Base-by-base conservation (phyloP, 306 rosid genomes). In the Spatholobus suberectus region DNA sequence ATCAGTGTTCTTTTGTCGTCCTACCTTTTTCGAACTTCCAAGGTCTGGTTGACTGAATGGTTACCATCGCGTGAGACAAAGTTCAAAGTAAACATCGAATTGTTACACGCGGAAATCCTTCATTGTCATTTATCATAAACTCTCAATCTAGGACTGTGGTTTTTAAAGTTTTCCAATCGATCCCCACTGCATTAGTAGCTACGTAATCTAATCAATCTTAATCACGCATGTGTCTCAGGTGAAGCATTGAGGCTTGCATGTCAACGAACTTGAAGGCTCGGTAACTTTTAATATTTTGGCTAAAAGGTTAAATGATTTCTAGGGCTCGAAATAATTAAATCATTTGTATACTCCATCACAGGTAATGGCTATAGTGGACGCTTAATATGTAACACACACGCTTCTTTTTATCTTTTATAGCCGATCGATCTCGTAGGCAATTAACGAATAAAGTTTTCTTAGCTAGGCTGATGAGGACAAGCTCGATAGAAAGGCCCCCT, bases 11-110 rank as follows among this genome's bases (percentile, higher is more conserved):
- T 63, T 83, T 81, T 79, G 80, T 83, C 49, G 59, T 83, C 47
- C 63, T 77, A 57, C 57, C 41, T 81, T 82, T 86, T 73, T 77
- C 78, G 17, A 77, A 61, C 69, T 82, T 77, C 54, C 51, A 58
- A 55, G 77, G 58, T 52, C 71, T 73, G 74, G 85, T 83, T 79
- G 82, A 74, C 74, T 37, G 57, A 82, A 68, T 68, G 79, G 86
- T 47, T 68, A 23, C 86, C 71, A 73, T 70, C 37, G 77, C 83
- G 69, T 79, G 82, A 78, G 61, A 47, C 49, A 70, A 52, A 49
- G 83, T 75, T 79, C 86, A 82, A 72, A 52, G 37, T 83, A 29
- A 51, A 76, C 81, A 76, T 83, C 11, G 78, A 72, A 76, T 67
- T 76, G 70, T 67, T 72, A 73, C 66, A 67, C 75, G 21, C 5